Base-by-base conservation (phyloP, 73 alveolate species). In the Paramecium sexaurelia region DNA sequence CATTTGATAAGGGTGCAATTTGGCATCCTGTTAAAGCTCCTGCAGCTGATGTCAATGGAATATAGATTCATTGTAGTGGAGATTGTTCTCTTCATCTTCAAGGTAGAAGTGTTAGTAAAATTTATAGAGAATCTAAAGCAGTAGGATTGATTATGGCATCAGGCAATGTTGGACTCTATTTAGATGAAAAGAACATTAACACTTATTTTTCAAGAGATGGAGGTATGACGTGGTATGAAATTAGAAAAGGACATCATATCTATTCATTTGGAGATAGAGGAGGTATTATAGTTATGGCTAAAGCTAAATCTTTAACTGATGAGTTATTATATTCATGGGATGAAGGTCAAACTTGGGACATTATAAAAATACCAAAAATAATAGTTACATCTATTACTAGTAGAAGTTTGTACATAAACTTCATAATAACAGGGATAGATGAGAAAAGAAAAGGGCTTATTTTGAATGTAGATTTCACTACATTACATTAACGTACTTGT, bases 211-310 rank as follows among this genome's bases (percentile, higher is more conserved):
- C 98, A 22, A 86, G 99, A 40, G 99, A 96, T 92, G 99, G 99
- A 4, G 99, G 99, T 1, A 86, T 93, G 17, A 91, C 95, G 5
- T 97, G 99, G 99, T 40, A 41, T 13, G 99, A 97, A 82, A 88
- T 96, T 6, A 85, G 41, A 78, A 95, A 97, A 66, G 99, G 99
- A 19, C 92, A 96, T n/a, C 95, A 90, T 89, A 95, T 97, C 55
- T 96, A 94, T 84, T 99, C 96, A 85, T 89, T 96, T 20, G 99
- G 99, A 3, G 99, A 98, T 93, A 99, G 97, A 82, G 99, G 99
- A 15, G 99, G 99, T 26, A 89, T 98, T 36, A 95, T 98, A 7
- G 99, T 97, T 47, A 95, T 97, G 97, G 99, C 99, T 0, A 92
- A 91, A 24, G 95, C 94, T 87, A 84, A 91, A 51, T 82, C 90